Percentiles rank a stretch among this genome's conserved stretches.
phyloP scores from a whole-genome alignment of 306 rosid genomes.

The Lathyrus sativus region DNA sequence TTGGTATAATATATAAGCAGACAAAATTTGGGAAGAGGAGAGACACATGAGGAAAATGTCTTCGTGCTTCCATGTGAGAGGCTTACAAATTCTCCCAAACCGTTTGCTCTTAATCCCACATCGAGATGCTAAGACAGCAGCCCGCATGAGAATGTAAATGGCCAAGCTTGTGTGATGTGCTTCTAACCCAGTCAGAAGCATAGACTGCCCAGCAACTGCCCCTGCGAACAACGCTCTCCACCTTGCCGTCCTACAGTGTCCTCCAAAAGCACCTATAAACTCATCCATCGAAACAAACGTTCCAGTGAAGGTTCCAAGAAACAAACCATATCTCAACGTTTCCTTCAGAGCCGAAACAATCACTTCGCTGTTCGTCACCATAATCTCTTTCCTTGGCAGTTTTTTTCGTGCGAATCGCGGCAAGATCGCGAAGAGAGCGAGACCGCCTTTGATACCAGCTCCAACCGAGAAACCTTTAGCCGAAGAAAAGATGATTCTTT shows the following conservation, averaged over 20 bases:
- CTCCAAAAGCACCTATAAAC: constrained; percentile 68
- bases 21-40: constrained; percentile 93
- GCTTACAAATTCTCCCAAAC: constrained; percentile 81
- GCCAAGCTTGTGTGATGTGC: constrained; percentile 92
- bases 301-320: constrained; percentile 91
- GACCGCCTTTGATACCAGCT: constrained; percentile 94
- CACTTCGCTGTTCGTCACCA: constrained; percentile 66
- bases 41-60: constrained; percentile 98
- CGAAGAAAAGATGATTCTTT: constrained; percentile 65
- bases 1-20: constrained; percentile 92
- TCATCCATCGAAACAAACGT: constrained; percentile 87
- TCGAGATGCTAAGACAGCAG: constrained; percentile 87
- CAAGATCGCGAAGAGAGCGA: constrained; percentile 84
- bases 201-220: constrained; percentile 87
- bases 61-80: constrained; percentile 93
- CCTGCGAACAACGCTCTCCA: constrained; percentile 98
- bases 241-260: constrained; percentile 85
- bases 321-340: constrained; percentile 87
- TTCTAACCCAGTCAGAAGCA: constrained; percentile 84
- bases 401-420: constrained; percentile 70
- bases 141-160: constrained; percentile 89
- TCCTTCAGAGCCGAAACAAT: constrained; percentile 73
- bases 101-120: constrained; percentile 96
- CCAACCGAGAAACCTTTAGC: constrained; percentile 90
- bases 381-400: constrained; percentile 63